These are phyloP conservation scores for Leucosporidium scottii DNA, from an alignment of 768 basidiomycete genomes.

Conservation along the genomic window DNA sequence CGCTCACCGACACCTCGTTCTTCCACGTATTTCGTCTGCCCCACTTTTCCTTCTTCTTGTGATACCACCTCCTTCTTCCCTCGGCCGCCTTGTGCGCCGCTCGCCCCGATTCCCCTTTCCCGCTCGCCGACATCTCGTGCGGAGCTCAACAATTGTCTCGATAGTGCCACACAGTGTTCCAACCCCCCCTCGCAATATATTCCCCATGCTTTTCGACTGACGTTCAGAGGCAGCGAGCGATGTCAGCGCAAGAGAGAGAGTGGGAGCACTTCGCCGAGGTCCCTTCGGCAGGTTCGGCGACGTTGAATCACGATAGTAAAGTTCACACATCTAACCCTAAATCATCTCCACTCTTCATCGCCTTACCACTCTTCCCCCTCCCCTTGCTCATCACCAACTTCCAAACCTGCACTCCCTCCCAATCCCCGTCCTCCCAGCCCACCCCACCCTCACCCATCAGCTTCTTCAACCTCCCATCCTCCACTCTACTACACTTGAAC, in stretches of 20 bases:
- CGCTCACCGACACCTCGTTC: no score
- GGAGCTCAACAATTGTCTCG: not conserved
- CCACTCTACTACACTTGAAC: conserved; percentile 56
- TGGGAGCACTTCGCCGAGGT: not conserved
- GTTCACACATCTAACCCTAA: no score
- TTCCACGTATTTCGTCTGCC: no score
- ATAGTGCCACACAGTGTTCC: not conserved
- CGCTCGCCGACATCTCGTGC: not conserved
- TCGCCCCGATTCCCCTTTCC: not conserved
- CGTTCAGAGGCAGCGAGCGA: not conserved
- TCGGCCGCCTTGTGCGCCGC: not conserved
- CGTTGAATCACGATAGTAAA: no score
- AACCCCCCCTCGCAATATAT: not conserved
- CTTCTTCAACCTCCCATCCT: conserved; percentile 55
- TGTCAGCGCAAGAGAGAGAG: no score
- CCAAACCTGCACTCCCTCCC: conserved; percentile 49
- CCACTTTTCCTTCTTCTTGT: no score
- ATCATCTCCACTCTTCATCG: not conserved
- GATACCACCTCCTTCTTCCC: not conserved
- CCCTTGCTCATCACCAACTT: conserved; percentile 44
- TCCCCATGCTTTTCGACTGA: not conserved
- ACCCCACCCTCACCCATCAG: conserved; percentile 55
- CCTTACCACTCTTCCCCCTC: not conserved
- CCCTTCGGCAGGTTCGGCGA: no score
- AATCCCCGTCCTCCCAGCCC: conserved; percentile 61